These are phyloP conservation scores for Anisogramma anomala DNA, from an alignment of 2,329 filamentous ascomycete genomes.

Conservation along the genomic window DNA sequence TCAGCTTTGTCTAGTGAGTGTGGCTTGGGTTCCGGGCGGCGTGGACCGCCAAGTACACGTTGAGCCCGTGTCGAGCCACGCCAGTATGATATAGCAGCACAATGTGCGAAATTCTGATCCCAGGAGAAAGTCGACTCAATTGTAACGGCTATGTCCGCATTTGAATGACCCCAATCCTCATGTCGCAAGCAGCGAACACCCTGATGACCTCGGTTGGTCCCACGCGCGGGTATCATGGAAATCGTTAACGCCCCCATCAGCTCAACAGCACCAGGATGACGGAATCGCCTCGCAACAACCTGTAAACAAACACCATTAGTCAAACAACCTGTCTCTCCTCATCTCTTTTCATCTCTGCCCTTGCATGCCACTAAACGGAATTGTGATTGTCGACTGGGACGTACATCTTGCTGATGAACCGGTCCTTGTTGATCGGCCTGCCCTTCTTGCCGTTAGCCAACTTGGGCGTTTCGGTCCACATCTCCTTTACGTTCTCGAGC, in stretches of 20 bases:
- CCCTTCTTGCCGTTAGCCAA: slow-evolving; percentile 80
- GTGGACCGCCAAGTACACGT: neutral
- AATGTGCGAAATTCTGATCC: slow-evolving; percentile 1
- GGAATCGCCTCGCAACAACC: slow-evolving; percentile 77
- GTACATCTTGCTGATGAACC: slow-evolving; percentile 95
- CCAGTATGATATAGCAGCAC: neutral
- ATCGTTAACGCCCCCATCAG: slow-evolving; percentile 26
- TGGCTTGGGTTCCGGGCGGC: neutral
- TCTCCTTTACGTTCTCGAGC: slow-evolving; percentile 93
- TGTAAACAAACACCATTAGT: slow-evolving; percentile 23
- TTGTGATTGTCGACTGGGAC: too few species aligned
- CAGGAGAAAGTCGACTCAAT: slow-evolving; percentile 12
- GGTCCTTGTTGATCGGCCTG: slow-evolving; percentile 87
- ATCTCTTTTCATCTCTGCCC: too few species aligned
- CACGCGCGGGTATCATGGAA: slow-evolving; percentile 13
- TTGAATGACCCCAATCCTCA: slow-evolving; percentile 14
- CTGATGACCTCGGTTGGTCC: slow-evolving; percentile 10
- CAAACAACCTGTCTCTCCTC: neutral
- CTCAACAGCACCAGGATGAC: slow-evolving; percentile 80
- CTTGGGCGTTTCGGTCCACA: slow-evolving; percentile 94
- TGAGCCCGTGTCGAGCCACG: neutral
- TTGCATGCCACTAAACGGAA: too few species aligned
- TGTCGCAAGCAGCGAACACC: slow-evolving; percentile 13
- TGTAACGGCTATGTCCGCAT: slow-evolving; percentile 16
- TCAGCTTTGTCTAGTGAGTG: neutral